Conservation (phyloP, 345 rosid genomes). For the Triadica sebifera region DNA sequence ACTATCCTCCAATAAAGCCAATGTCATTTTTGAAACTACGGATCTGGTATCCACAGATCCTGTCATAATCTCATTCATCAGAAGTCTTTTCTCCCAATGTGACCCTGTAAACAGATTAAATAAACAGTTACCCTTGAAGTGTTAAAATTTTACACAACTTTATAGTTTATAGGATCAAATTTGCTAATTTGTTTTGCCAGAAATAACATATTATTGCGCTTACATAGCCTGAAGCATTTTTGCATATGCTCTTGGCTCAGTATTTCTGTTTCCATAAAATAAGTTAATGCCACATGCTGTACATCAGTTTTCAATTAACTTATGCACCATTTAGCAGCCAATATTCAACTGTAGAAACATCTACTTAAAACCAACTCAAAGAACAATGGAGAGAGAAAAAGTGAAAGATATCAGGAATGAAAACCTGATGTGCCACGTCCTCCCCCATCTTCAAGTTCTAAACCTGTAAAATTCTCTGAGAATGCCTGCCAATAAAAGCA, state of each 20-base stretch:
- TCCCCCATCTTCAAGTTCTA: constrained; percentile 99
- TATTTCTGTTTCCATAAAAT: neutral
- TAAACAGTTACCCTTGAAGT: constrained; percentile 10
- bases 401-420: constrained; percentile 4
- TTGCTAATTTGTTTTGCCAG: neutral
- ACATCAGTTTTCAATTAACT: neutral
- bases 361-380: neutral
- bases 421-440: constrained; percentile 98
- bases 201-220: neutral
- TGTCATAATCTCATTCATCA: constrained; percentile 99
- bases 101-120: constrained; percentile 55
- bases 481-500: constrained; percentile 59
- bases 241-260: neutral
- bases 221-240: neutral
- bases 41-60: constrained; percentile 99
- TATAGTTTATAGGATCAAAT: neutral
- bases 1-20: constrained; percentile 94
- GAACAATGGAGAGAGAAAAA: neutral
- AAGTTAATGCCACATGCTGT: neutral
- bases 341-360: neutral
- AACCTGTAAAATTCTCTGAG: constrained; percentile 89
- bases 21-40: constrained; percentile 95
- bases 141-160: neutral
- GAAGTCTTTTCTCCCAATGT: constrained; percentile 97
- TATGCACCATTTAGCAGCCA: neutral